Evolutionary conservation across 306 rosid genomes (phyloP), one percentile per base, ranked within the genome.

Genomic region (Lathyrus tuberosus): DNA sequence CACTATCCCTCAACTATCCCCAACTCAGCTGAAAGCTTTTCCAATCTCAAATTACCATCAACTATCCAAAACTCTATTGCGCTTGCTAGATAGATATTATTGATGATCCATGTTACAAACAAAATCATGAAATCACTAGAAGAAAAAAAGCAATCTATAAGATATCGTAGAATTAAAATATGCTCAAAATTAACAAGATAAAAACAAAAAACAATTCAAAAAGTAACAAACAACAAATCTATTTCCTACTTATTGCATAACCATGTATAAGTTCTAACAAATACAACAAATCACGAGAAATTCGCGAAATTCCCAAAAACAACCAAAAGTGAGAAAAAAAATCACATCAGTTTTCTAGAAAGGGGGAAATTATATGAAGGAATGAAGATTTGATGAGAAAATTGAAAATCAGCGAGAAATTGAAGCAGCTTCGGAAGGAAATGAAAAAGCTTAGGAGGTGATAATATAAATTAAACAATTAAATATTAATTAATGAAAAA

Each of bases 1-100:
- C 83, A 76, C 79, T 83, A 65, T 20, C 48, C 73, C 85, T 71
- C 82, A 79, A 72, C 81, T 33, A 57, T 70, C 84, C 73, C 63
- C 15, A 40, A 58, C 67, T 62, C 66, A 73, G 82, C 79, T 76
- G 77, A 78, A 73, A 62, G 9, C 40, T 47, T 73, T 63, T 61
- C 61, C 66, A 83, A 65, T 73, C 73, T 67, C 47, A 79, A 73
- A 69, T 74, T 64, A 18, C 52, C 74, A 22, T 18, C 61, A 59
- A 71, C 80, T 51, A 69, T 80, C 59, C 30, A 48, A 69, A 72
- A 71, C 66, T 52, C 46, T 72, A 56, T 67, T 65, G 65, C 24
- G 59, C 61, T 64, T 63, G 18, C 65, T 67, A 41, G 14, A 75
- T 60, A 24, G 15, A 76, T 69, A 49, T 35, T 33, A 71, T 18